Percentiles rank a stretch among this genome's conserved stretches.
Conservation (phyloP, 441 rosid species). For the Francoa sonchifolia region DNA sequence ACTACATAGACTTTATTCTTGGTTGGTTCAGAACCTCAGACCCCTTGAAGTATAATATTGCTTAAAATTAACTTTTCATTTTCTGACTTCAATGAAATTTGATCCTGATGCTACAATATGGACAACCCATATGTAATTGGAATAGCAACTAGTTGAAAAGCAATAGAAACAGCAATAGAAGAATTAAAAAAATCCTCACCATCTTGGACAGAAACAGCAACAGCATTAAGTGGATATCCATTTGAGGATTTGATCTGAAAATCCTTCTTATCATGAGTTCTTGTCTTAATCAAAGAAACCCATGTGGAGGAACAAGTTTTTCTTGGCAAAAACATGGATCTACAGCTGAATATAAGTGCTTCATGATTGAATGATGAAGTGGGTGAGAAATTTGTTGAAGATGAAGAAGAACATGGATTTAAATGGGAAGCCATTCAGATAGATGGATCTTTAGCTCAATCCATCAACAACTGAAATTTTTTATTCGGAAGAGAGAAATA, state of each 20-base stretch:
- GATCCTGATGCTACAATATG: no score
- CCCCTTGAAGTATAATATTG: no score
- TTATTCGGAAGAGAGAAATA: no score
- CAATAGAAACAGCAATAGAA: not conserved
- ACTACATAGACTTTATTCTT: no score
- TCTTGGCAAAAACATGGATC: conserved; percentile 23
- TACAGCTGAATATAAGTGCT: conserved; percentile 15
- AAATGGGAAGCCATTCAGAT: no score
- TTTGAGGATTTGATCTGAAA: conserved; percentile 47
- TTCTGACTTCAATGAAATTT: no score
- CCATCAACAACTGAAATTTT: no score
- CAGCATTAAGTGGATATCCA: conserved; percentile 37
- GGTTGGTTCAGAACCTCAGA: no score
- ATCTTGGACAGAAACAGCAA: conserved; percentile 38
- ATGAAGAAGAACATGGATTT: conserved; percentile 23
- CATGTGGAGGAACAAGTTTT: conserved; percentile 21
- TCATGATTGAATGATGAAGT: conserved; percentile 22
- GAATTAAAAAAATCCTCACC: conserved; percentile 25
- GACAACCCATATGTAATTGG: no score
- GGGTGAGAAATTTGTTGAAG: conserved; percentile 22
- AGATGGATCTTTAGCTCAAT: no score
- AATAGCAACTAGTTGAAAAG: not conserved
- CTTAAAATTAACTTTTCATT: no score
- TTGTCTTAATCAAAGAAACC: conserved; percentile 31
- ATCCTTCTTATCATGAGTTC: conserved; percentile 21